Evolutionary conservation across 129 eudicot genomes (phyloP).

Genomic region (Arctium lappa): DNA sequence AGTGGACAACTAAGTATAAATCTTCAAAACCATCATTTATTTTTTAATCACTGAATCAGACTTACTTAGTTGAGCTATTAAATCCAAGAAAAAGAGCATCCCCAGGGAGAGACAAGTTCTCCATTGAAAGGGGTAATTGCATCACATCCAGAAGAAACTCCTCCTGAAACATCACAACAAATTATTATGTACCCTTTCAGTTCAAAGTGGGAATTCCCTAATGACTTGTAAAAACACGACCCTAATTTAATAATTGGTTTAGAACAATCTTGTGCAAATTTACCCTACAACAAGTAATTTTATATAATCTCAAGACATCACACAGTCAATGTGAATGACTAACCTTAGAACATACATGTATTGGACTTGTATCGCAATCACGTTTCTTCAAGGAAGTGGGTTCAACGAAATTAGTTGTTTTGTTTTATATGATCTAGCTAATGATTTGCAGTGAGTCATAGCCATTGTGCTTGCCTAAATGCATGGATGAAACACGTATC

Average conservation of each 20-base stretch:
- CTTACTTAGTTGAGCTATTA: too few species aligned
- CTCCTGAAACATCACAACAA: conserved; percentile 46
- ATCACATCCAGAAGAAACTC: conserved; percentile 90
- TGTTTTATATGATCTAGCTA: conserved; percentile 59
- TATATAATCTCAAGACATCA: background rate
- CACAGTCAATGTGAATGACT: background rate
- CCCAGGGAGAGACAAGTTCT: too few species aligned
- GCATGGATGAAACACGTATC: conserved; percentile 35
- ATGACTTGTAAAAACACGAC: too few species aligned
- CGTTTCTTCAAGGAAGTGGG: conserved; percentile 92
- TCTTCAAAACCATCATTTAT: too few species aligned
- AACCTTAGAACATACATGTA: conserved; percentile 94
- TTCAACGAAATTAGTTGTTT: conserved; percentile 83
- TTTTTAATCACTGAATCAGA: too few species aligned
- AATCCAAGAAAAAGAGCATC: too few species aligned
- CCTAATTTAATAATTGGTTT: too few species aligned
- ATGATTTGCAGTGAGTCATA: conserved; percentile 58
- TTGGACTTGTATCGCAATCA: conserved; percentile 83
- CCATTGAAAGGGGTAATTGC: conserved; percentile 43
- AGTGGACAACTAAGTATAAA: too few species aligned
- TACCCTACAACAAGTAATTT: background rate
- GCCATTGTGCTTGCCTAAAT: conserved; percentile 52
- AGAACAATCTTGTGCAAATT: too few species aligned
- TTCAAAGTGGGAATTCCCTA: too few species aligned
- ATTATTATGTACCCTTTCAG: background rate